Evolutionary conservation across 371 early-diverging fungal genomes (phyloP), one percentile per base, ranked within the genome.

Genomic region (Actinomucor elegans): DNA sequence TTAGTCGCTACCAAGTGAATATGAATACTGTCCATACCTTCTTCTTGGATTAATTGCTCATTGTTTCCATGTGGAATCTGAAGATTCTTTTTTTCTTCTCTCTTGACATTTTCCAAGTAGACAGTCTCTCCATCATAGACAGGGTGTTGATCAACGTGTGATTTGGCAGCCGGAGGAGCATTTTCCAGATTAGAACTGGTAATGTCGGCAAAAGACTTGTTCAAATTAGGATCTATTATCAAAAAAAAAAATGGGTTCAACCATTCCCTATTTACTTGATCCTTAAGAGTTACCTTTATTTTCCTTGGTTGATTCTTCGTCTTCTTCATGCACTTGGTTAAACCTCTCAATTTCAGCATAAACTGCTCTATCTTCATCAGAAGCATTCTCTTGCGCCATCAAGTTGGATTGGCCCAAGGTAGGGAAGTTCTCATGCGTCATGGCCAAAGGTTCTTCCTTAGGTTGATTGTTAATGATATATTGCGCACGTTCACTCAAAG

Each of bases 91-190:
- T 70, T 48, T 24, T 57, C 56, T 37, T 77, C 77, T 24, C 67
- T 52, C 42, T 64, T 67, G 2, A 51, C 26, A 23, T 49, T 50
- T 17, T 65, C 70, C 17, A 51, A 43, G 27, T 66, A 37, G 1
- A 72, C 37, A 4, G 67, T 65, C 6, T 67, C 61, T 55, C 73
- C 73, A 49, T 68, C 67, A 51, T 71, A 76, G 5, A 68, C 60
- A 23, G 73, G 73, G 7, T 52, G 52, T 15, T 40, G 20, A 26
- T 59, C 57, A 8, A 76, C 67, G 14, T 64, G 66, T 18, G 59
- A 41, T 10, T 61, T 34, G 21, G 71, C 73, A 29, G 77, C 52
- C 0, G 77, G 76, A 6, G 76, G 73, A 31, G 67, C 73, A n/a
- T 61, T 32, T 14, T 73, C 64, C 45, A 73, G 40, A 20, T 75